These are phyloP conservation scores for Coemansia sp. DNA, from an alignment of 192 early-diverging fungal species.

Conservation along the genomic window DNA sequence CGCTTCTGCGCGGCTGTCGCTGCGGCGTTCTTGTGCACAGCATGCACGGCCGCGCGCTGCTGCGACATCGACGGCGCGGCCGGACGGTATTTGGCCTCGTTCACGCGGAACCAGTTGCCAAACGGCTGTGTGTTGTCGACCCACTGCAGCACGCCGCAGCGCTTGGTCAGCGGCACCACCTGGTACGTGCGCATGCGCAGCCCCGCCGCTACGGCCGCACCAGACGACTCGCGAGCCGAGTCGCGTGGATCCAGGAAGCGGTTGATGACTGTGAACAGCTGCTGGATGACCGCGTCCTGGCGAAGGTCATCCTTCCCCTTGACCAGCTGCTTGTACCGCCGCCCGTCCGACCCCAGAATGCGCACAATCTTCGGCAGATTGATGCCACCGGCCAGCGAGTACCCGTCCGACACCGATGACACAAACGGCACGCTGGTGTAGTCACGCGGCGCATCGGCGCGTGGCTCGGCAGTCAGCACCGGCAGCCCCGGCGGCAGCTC, in stretches of 20 bases:
- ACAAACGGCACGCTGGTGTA: conserved; percentile 45
- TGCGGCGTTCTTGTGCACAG: conserved; percentile 37
- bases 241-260: conserved; percentile 41
- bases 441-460: conserved; percentile 28
- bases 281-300: conserved; percentile 72
- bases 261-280: conserved; percentile 68
- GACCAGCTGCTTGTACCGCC: conserved; percentile 53
- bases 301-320: conserved; percentile 70
- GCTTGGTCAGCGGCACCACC: conserved; percentile 87
- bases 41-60: conserved; percentile 36
- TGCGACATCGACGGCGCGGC: conserved; percentile 28
- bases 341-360: conserved; percentile 40
- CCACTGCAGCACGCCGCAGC: conserved; percentile 95
- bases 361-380: conserved; percentile 53
- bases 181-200: conserved; percentile 60
- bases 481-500: conserved; percentile 34
- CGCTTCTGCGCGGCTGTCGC: conserved; percentile 58
- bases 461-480: conserved; percentile 33
- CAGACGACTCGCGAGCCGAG: neutral
- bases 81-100: conserved; percentile 55
- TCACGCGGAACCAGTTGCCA: conserved; percentile 68
- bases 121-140: conserved; percentile 73
- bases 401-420: conserved; percentile 26
- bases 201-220: conserved; percentile 5
- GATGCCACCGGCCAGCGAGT: conserved; percentile 49